phyloP scores from a whole-genome alignment of 1,284 basidiomycete species.

The Spongispora temasekensis region DNA sequence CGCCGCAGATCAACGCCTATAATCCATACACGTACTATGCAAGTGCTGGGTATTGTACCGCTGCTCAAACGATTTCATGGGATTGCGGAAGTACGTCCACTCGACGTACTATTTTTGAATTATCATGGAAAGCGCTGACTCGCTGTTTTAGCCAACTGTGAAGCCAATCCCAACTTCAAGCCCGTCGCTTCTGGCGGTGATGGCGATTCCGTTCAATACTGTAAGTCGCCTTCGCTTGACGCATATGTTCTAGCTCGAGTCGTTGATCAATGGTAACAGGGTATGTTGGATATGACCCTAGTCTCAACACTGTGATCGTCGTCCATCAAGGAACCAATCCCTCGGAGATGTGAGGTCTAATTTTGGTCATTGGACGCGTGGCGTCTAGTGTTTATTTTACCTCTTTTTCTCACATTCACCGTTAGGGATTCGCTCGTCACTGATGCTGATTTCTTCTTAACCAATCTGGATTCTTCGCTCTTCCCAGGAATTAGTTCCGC shows the following conservation, averaged over 20 bases:
- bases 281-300: conserved; percentile 43
- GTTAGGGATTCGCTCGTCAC: conserved; percentile 51
- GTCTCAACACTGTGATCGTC: conserved; percentile 37
- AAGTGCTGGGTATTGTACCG: conserved; percentile 55
- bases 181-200: conserved; percentile 67
- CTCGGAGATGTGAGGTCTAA: conserved; percentile 29
- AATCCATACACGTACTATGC: conserved; percentile 60
- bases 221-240: no score
- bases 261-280: conserved; percentile 24
- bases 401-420: background rate
- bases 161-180: conserved; percentile 55
- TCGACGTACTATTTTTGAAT: background rate
- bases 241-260: no score
- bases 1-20: conserved; percentile 47
- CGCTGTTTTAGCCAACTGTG: conserved; percentile 48
- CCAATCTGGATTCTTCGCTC: conserved; percentile 43
- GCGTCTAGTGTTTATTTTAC: background rate
- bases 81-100: conserved; percentile 55
- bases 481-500: conserved; percentile 59
- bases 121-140: background rate
- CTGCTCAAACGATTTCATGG: conserved; percentile 52
- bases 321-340: conserved; percentile 41
- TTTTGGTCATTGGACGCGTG: background rate
- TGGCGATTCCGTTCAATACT: conserved; percentile 52
- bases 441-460: conserved; percentile 50